These are phyloP conservation scores for Strobilomyces echinocephalus DNA, from an alignment of 768 basidiomycete genomes.

Conservation along the genomic window DNA sequence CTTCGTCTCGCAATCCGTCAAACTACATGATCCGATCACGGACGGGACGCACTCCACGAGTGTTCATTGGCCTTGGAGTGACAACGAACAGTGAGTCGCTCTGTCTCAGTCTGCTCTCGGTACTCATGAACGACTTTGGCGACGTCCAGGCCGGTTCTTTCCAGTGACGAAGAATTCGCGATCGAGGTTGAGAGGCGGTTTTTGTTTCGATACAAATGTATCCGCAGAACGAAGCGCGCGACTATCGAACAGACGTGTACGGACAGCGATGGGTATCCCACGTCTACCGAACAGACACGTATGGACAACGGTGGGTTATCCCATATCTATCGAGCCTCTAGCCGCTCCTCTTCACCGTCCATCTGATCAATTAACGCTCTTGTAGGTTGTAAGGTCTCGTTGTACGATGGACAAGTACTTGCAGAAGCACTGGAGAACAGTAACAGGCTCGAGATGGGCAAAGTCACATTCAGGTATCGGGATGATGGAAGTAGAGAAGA, in stretches of 20 bases:
- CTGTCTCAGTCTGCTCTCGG: not conserved
- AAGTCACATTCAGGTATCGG: constrained; percentile 19
- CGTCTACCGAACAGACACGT: constrained; percentile 17
- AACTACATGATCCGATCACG: not conserved
- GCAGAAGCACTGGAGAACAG: constrained; percentile 9
- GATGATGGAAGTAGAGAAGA: not conserved
- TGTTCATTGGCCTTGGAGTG: constrained; percentile 17
- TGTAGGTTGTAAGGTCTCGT: constrained; percentile 18
- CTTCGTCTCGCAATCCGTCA: constrained; percentile 16
- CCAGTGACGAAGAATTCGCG: constrained; percentile 15
- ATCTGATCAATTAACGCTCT: not conserved
- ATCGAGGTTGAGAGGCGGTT: constrained; percentile 19
- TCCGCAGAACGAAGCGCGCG: constrained; percentile 21
- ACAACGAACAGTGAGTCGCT: constrained; percentile 12
- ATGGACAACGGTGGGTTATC: constrained; percentile 14
- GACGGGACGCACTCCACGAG: not conserved
- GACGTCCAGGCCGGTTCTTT: constrained; percentile 11
- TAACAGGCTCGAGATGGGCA: constrained; percentile 16
- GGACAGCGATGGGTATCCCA: constrained; percentile 10
- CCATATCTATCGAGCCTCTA: not conserved
- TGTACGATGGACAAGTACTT: constrained; percentile 14
- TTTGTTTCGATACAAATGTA: constrained; percentile 20
- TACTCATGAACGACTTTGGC: not conserved
- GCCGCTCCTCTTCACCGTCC: not conserved
- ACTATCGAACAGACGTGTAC: constrained; percentile 21